phyloP scores from a whole-genome alignment of 345 rosid genomes.

The Populus ilicifolia region DNA sequence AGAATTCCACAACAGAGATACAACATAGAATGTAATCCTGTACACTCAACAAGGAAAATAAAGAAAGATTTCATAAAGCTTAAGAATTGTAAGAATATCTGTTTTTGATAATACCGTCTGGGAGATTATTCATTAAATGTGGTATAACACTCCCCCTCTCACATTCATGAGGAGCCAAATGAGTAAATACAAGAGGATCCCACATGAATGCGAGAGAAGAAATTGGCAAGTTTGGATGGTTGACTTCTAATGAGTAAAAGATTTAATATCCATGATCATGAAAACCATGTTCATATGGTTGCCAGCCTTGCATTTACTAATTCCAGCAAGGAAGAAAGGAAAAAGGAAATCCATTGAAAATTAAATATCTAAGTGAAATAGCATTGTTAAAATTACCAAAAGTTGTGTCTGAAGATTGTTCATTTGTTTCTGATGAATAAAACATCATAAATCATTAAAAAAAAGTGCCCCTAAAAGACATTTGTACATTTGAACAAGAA shows the following conservation, averaged over 20 bases:
- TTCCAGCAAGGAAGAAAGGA: not conserved
- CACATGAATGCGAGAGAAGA: not conserved
- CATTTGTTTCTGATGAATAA: not conserved
- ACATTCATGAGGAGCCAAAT: not conserved
- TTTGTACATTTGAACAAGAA: not conserved
- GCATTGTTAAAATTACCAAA: not conserved
- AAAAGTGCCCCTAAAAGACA: not conserved
- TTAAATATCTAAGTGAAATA: not conserved
- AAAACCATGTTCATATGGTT: not conserved
- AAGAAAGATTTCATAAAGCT: not conserved
- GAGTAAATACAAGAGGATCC: not conserved
- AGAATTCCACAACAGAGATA: slow-evolving; percentile 6
- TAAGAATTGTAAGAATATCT: not conserved
- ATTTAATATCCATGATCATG: not conserved
- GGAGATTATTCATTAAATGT: not conserved
- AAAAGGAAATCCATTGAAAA: not conserved
- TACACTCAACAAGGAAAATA: not conserved
- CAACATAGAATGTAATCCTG: not conserved
- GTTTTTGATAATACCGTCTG: not conserved
- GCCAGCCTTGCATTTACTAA: not conserved
- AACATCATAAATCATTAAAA: not conserved
- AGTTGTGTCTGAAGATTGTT: not conserved
- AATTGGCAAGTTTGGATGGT: not conserved
- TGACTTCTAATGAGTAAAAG: not conserved
- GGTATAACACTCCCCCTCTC: not conserved